Conservation (phyloP, 2,329 filamentous ascomycete genomes). For the Alternaria sp. region DNA sequence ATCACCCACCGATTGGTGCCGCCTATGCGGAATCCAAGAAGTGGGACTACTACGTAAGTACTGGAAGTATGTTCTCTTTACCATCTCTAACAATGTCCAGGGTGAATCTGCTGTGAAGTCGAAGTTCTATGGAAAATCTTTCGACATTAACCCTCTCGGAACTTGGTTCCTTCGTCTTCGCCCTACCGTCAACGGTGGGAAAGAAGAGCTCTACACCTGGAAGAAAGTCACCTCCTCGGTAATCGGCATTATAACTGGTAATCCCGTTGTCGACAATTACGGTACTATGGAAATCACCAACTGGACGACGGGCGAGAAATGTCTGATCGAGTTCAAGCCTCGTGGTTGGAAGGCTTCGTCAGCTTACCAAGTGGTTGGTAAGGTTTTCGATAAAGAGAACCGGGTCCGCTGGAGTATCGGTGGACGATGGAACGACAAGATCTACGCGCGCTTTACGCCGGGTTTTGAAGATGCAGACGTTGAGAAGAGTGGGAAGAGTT, state of each 20-base stretch:
- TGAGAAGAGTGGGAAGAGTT: conserved; percentile 48
- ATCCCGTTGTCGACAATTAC: conserved; percentile 96
- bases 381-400: conserved; percentile 80
- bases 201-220: conserved; percentile 94
- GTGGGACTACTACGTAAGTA: conserved; percentile 84
- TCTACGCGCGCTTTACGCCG: conserved; percentile 91
- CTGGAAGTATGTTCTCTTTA: neutral
- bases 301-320: conserved; percentile 93
- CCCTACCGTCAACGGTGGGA: conserved; percentile 67
- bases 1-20: conserved; percentile 93
- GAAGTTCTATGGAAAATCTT: conserved; percentile 97
- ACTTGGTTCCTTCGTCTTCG: conserved; percentile 95
- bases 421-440: conserved; percentile 95
- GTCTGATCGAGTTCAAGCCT: conserved; percentile 88
- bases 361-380: conserved; percentile 86
- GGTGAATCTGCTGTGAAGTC: conserved; percentile 94
- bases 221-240: conserved; percentile 98
- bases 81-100: conserved; percentile 47
- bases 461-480: conserved; percentile 80
- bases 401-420: conserved; percentile 87
- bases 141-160: conserved; percentile 93
- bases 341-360: conserved; percentile 95
- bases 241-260: conserved; percentile 97
- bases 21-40: conserved; percentile 89
- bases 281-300: conserved; percentile 97